A percentile compares a stretch with the other conserved stretches of the same genome.
Evolutionary conservation across 1,284 basidiomycete species (phyloP).

Genomic region (Sporisorium exsertum): DNA sequence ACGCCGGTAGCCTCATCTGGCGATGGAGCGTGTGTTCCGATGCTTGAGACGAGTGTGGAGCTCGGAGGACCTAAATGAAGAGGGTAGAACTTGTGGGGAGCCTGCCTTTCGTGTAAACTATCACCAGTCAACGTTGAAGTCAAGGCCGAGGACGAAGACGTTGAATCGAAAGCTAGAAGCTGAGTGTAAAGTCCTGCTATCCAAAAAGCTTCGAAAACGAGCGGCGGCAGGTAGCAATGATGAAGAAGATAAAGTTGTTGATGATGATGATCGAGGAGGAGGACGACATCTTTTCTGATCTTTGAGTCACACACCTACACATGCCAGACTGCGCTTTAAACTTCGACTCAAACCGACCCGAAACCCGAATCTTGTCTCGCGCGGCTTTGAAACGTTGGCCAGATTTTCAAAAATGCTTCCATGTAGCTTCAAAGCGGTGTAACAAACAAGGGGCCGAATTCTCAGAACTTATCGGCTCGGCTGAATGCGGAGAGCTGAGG

Average conservation of each 20-base stretch:
- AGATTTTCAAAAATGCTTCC: no score
- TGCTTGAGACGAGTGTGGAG: not conserved
- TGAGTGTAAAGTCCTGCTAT: not conserved
- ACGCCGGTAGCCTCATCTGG: slow-evolving; percentile 27
- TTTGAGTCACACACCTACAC: slow-evolving; percentile 24
- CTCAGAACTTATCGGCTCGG: no score
- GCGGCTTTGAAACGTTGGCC: no score
- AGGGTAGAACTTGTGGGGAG: no score
- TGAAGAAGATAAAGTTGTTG: not conserved
- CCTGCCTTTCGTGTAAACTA: not conserved
- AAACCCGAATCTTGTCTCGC: slow-evolving; percentile 8
- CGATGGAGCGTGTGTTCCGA: no score
- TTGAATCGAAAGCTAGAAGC: no score
- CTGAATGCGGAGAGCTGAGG: no score
- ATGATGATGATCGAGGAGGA: not conserved
- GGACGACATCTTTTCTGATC: not conserved
- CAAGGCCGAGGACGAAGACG: not conserved
- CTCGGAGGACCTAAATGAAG: not conserved
- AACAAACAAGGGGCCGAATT: not conserved
- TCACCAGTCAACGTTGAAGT: not conserved
- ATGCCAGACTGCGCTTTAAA: slow-evolving; percentile 31
- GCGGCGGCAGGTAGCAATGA: not conserved
- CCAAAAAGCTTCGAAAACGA: not conserved
- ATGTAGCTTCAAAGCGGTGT: not conserved
- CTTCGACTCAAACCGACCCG: slow-evolving; percentile 17